phyloP scores from a whole-genome alignment of 305 asterid genomes.

The Solanum hybrid region DNA sequence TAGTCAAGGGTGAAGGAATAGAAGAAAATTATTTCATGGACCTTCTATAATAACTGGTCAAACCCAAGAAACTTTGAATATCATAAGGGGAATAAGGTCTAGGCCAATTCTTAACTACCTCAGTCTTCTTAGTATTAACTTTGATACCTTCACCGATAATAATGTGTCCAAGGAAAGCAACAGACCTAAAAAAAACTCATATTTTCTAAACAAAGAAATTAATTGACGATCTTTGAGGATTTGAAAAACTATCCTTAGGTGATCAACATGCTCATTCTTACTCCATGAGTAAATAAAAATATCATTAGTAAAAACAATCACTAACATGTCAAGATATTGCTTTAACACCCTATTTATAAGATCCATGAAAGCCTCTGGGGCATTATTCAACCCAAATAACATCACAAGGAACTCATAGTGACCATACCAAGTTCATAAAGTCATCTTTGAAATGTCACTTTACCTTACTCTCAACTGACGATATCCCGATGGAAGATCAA shows the following conservation, averaged over 20 bases:
- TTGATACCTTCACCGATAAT: neutral
- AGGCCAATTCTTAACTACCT: neutral
- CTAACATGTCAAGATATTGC: neutral
- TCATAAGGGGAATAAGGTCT: neutral
- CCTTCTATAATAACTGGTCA: neutral
- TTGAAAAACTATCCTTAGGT: neutral
- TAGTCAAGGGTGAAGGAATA: neutral
- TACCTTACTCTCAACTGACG: neutral
- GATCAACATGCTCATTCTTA: neutral
- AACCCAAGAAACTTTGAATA: neutral
- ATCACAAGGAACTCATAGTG: neutral
- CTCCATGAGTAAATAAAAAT: neutral
- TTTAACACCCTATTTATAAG: neutral
- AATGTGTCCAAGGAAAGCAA: neutral
- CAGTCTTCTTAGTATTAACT: neutral
- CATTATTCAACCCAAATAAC: neutral
- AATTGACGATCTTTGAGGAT: neutral
- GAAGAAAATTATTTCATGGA: neutral
- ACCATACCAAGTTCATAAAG: neutral
- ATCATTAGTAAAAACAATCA: neutral
- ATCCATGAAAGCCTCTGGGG: neutral
- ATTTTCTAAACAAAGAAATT: neutral
- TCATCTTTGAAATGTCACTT: neutral
- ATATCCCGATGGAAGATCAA: neutral
- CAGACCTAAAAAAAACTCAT: neutral